Evolutionary conservation across 495 filamentous ascomycete genomes (phyloP).

Genomic region (Parathielavia hyrcaniae): DNA sequence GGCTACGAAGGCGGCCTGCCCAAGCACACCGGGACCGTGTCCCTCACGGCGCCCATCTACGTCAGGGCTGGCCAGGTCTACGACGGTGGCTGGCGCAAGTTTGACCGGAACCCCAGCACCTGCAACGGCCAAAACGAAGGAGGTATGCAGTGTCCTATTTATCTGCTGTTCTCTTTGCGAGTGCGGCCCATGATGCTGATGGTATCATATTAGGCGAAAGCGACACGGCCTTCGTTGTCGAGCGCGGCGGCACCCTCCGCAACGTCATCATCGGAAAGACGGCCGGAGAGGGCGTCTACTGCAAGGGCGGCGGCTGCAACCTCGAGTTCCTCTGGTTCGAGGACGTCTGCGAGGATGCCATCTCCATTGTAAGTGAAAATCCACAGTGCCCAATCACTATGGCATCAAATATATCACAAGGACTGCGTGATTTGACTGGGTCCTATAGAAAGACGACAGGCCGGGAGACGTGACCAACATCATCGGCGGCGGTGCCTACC

Average conservation of each 20-base stretch:
- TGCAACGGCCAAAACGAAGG: background rate
- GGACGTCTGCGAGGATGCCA: slow-evolving; percentile 1
- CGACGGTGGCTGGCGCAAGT: slow-evolving; percentile 1
- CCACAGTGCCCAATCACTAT: too few relatives aligned
- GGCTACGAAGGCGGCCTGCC: background rate
- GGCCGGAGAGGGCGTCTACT: background rate
- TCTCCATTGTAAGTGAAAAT: background rate
- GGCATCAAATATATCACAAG: too few relatives aligned
- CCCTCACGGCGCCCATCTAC: background rate
- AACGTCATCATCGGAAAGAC: slow-evolving; percentile 1
- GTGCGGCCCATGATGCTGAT: background rate
- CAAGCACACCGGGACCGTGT: background rate
- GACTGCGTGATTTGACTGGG: background rate
- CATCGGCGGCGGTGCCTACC: slow-evolving; percentile 1
- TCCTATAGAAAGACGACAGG: background rate
- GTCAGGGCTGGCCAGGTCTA: background rate
- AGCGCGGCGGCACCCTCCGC: background rate
- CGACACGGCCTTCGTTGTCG: background rate
- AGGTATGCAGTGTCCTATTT: background rate
- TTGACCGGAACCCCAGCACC: background rate
- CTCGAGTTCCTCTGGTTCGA: background rate
- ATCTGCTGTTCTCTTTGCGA: too few relatives aligned
- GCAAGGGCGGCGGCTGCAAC: background rate
- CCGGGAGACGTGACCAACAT: background rate
- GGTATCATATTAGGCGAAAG: background rate